Base-by-base conservation (phyloP, 2,329 filamentous ascomycete species). In the Trichoderma hamatum region DNA sequence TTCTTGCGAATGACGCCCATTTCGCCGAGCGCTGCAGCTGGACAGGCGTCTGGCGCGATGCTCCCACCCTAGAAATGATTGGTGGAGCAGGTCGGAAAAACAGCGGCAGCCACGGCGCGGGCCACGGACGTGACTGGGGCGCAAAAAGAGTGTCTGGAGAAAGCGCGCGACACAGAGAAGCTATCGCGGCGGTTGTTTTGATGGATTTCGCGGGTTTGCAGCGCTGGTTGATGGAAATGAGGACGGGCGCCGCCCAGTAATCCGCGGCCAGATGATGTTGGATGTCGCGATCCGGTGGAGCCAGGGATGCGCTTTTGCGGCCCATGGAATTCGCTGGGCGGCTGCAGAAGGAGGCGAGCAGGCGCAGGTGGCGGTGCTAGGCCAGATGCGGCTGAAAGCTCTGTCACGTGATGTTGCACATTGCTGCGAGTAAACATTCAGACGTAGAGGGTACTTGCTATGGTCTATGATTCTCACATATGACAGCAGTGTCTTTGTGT, bases 1-100 rank as follows among this genome's bases (percentile, higher is more conserved):
- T 97, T 97, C 85, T 97, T 97, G 78, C 94, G 92, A 79, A 97
- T 97, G 76, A 97, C 92, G 75, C 94, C 94, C 95, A 97, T 97
- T 61, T 43, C 55, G 55, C 24, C 49, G 43, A 28, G 36, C 13
- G 58, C 54, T 59, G 65, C 62, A 66, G 69, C 59, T 51, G 49
- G 36, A 26, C 67, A 49, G 67, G 30, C 26, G 55, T 67, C 32
- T 26, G 52, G 60, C 61, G 69, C 61, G 65, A 69, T 49, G 69
- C 32, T 56, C n/a, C 65, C 69, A 64, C 65, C 65, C 56, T 64
- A 16, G 59, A 52, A 59, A 68, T 63, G 49, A 59, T 70, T 63
- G 49, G 34, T 67, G 69, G 43, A 56, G 69, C 67, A 19, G 56
- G 61, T 54, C 52, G 69, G 65, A 59, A 69, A 60, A 64, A 68